phyloP scores from a whole-genome alignment of 495 filamentous ascomycete species.

The Trichoderma reesei region DNA sequence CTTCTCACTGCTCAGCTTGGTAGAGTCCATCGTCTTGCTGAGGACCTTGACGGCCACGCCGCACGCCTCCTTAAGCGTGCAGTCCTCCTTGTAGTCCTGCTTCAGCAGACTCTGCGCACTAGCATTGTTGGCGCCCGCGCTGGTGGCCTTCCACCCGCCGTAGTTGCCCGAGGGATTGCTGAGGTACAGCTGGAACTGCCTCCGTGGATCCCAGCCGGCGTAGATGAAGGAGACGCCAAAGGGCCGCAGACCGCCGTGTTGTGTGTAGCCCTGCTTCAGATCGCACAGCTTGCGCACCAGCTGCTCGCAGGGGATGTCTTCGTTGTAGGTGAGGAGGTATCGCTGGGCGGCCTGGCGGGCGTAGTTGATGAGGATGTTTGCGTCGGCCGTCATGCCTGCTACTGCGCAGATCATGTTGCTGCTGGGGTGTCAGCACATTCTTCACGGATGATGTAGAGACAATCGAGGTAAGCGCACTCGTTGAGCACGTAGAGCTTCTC shows the following conservation, averaged over 20 bases:
- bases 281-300: conserved; percentile 95
- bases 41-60: conserved; percentile 96
- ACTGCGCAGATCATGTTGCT: conserved; percentile 99
- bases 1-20: conserved; percentile 97
- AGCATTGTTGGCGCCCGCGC: conserved; percentile 94
- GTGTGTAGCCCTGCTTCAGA: conserved; percentile 98
- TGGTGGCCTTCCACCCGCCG: conserved; percentile 98
- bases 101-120: conserved; percentile 95
- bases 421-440: conserved; percentile 11
- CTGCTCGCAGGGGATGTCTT: conserved; percentile 99
- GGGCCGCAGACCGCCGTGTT: conserved; percentile 92
- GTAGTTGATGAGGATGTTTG: conserved; percentile 99
- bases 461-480: conserved; percentile 52
- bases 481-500: conserved; percentile 99
- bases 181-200: conserved; percentile 97
- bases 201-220: conserved; percentile 87
- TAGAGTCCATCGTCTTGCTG: conserved; percentile 99
- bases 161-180: conserved; percentile 99
- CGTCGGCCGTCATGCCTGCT: conserved; percentile 97
- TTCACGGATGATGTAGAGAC: not conserved
- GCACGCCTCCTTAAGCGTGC: conserved; percentile 89
- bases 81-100: conserved; percentile 99
- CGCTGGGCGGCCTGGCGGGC: conserved; percentile 92
- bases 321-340: conserved; percentile 97
- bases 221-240: conserved; percentile 99